Evolutionary conservation across 2,329 filamentous ascomycete genomes (phyloP).

Genomic region (Talaromyces funiculosus): DNA sequence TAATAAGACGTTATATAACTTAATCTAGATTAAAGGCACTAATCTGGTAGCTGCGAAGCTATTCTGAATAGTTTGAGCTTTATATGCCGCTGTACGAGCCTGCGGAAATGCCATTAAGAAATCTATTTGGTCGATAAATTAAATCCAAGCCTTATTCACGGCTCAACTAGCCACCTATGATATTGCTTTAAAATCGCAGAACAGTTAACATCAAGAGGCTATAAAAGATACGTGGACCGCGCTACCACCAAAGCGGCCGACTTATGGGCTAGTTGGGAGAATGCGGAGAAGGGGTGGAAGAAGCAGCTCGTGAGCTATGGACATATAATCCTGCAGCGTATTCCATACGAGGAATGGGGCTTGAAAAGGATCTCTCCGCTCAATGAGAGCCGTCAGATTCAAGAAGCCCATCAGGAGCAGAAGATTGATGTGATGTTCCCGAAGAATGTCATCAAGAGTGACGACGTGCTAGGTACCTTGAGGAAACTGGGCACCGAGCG

Average conservation of each 20-base stretch:
- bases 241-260: constrained; percentile 64
- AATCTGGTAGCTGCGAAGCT: neutral
- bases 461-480: constrained; percentile 61
- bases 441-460: constrained; percentile 58
- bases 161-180: neutral
- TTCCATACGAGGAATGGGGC: constrained; percentile 96
- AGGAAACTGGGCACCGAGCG: constrained; percentile 70
- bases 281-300: constrained; percentile 79
- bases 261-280: constrained; percentile 84
- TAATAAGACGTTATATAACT: neutral
- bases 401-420: constrained; percentile 60
- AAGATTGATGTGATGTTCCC: constrained; percentile 68
- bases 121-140: neutral
- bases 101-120: neutral
- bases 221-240: constrained; percentile 53
- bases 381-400: constrained; percentile 58
- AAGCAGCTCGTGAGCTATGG: constrained; percentile 79
- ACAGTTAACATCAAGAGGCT: neutral
- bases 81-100: neutral
- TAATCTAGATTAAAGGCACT: neutral
- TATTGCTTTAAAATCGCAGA: neutral
- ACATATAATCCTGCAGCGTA: constrained; percentile 76
- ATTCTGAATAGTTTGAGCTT: neutral
- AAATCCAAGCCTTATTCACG: neutral
- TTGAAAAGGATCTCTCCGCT: constrained; percentile 89